Evolutionary conservation across 139 green algal genomes (phyloP).

Genomic region (Mesotaenium endlicherianum): DNA sequence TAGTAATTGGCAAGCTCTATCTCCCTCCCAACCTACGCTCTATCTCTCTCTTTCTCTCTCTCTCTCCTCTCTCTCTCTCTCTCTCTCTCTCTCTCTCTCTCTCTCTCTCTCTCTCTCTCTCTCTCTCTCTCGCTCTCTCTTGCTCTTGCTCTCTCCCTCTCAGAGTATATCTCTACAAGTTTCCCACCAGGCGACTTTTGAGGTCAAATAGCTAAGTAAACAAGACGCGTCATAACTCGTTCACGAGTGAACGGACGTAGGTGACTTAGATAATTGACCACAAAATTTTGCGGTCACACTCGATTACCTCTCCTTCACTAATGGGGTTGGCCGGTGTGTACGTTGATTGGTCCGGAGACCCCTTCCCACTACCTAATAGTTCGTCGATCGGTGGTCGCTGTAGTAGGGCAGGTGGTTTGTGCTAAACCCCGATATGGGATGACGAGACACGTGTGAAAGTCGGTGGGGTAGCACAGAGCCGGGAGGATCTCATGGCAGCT

Average conservation of each 20-base stretch:
- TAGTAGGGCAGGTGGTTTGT: no score
- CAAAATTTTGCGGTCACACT: not conserved
- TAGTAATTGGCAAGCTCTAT: not conserved
- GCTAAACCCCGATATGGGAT: no score
- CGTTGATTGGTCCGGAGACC: no score
- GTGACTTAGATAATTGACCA: no score
- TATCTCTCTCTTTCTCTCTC: not conserved
- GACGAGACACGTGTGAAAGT: no score
- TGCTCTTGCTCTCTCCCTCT: not conserved
- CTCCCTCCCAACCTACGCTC: not conserved
- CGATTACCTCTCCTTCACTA: not conserved
- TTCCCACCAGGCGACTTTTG: not conserved
- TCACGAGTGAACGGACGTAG: no score
- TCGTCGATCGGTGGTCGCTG: no score
- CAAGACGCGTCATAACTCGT: not conserved
- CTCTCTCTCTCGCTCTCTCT: no score
- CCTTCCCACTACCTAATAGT: no score
- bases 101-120: no score
- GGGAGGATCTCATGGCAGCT: no score
- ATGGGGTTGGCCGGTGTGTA: not conserved
- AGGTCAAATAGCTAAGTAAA: not conserved
- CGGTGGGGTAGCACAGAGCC: no score
- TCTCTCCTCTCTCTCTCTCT: not conserved
- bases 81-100: not conserved
- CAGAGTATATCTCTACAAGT: not conserved